These are phyloP conservation scores for Tephrocybe rancida DNA, from an alignment of 768 basidiomycete species.

Conservation along the genomic window DNA sequence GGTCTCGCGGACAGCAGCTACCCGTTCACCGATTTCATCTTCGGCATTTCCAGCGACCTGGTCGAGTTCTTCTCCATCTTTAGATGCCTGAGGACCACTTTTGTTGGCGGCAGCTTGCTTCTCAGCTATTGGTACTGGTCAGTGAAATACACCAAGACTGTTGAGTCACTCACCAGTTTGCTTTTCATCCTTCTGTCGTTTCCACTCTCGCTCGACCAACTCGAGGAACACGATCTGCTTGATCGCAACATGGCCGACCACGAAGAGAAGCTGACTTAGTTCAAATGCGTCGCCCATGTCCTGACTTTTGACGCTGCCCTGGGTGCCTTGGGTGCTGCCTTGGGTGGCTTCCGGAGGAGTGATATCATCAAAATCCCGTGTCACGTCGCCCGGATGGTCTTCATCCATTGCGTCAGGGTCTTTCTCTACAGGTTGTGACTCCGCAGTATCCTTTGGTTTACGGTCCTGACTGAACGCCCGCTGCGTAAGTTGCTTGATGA, in stretches of 20 bases:
- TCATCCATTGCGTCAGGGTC: constrained; percentile 60
- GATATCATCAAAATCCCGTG: constrained; percentile 30
- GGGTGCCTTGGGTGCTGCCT: constrained; percentile 24
- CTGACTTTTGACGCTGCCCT: constrained; percentile 32
- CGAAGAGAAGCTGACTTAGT: constrained; percentile 91
- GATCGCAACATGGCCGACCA: constrained; percentile 95
- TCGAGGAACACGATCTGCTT: constrained; percentile 98
- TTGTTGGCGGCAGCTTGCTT: constrained; percentile 49
- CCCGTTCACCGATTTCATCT: constrained; percentile 95
- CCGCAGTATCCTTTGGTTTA: constrained; percentile 21
- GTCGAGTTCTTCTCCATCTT: constrained; percentile 86
- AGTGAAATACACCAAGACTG: neutral
- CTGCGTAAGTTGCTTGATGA: constrained; percentile 82
- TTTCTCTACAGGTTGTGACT: constrained; percentile 27
- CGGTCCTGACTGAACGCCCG: constrained; percentile 60
- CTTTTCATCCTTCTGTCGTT: constrained; percentile 91
- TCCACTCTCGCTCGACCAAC: constrained; percentile 94
- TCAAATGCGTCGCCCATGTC: constrained; percentile 84
- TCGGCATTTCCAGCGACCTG: constrained; percentile 97
- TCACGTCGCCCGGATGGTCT: constrained; percentile 41
- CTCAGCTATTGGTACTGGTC: constrained; percentile 44
- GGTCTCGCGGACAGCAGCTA: constrained; percentile 80
- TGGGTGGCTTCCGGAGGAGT: constrained; percentile 28
- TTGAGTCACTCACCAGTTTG: constrained; percentile 60
- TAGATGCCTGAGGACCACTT: constrained; percentile 41